Percentiles rank a stretch among this genome's conserved stretches.
These are phyloP conservation scores for Solanum chacoense DNA, from an alignment of 305 asterid species.

Conservation along the genomic window DNA sequence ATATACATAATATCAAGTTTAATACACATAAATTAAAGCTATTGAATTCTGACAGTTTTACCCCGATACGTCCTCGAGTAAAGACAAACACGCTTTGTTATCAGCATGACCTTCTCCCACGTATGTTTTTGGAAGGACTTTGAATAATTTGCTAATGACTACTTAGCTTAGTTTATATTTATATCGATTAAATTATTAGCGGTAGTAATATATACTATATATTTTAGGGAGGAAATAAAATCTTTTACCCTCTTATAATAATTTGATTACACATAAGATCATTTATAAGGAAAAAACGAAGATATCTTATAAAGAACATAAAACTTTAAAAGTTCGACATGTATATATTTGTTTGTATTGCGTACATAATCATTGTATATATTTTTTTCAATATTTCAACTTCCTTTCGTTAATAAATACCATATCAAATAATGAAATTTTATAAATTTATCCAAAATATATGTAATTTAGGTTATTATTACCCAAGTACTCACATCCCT, in stretches of 20 bases:
- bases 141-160: not conserved
- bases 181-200: not conserved
- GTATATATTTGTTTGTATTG: not conserved
- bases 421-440: not conserved
- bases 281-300: not conserved
- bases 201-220: not conserved
- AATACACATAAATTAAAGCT: not conserved
- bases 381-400: not conserved
- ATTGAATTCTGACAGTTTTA: rapidly evolving
- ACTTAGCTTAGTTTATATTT: not conserved
- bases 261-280: not conserved
- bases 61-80: not conserved
- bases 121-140: not conserved
- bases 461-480: not conserved
- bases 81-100: not conserved
- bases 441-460: not conserved
- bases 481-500: not conserved
- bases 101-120: not conserved
- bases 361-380: not conserved
- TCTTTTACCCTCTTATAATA: not conserved
- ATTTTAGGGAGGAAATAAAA: not conserved
- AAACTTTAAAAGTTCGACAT: not conserved
- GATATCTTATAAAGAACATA: not conserved
- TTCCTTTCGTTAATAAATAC: too few species aligned
- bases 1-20: too few species aligned